Conservation (phyloP, 2,329 filamentous ascomycete species). For the Stachybotrys chlorohalonatus region DNA sequence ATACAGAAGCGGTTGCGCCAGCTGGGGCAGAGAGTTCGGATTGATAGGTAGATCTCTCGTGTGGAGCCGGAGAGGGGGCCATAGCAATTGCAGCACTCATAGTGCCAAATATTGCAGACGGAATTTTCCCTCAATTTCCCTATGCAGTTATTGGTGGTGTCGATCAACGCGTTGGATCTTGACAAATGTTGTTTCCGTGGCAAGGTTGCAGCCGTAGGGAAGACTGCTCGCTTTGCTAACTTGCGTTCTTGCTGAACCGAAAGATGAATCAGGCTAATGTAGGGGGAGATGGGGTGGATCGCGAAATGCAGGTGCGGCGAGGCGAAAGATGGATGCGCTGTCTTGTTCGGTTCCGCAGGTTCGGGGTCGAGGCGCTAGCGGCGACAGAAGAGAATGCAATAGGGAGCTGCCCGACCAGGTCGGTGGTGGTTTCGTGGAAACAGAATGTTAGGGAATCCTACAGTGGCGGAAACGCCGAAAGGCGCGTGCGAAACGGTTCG, state of each 20-base stretch:
- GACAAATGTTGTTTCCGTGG: background rate
- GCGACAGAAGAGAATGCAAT: background rate
- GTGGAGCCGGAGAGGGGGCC: slow-evolving; percentile 59
- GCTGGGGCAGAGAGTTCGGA: slow-evolving; percentile 36
- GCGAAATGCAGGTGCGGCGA: too few species aligned
- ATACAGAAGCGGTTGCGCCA: slow-evolving; percentile 21
- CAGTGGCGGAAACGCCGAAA: too few species aligned
- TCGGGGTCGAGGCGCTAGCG: background rate
- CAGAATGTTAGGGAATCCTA: too few species aligned
- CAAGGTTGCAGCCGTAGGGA: background rate
- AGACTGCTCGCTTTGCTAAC: background rate
- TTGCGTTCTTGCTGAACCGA: background rate
- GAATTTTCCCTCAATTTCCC: background rate
- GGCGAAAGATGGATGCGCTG: too few species aligned
- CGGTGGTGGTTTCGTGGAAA: too few species aligned
- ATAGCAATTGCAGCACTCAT: slow-evolving; percentile 63
- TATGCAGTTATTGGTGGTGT: background rate
- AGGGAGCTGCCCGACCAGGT: too few species aligned
- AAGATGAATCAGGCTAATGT: background rate
- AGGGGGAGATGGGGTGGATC: background rate
- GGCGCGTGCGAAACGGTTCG: background rate
- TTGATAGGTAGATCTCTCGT: slow-evolving; percentile 51
- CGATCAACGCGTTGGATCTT: background rate
- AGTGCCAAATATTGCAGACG: slow-evolving; percentile 17
- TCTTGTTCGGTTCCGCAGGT: background rate